Percentiles rank a stretch among this genome's conserved stretches.
Conservation (phyloP, 306 rosid genomes). For the Rosa persica region DNA sequence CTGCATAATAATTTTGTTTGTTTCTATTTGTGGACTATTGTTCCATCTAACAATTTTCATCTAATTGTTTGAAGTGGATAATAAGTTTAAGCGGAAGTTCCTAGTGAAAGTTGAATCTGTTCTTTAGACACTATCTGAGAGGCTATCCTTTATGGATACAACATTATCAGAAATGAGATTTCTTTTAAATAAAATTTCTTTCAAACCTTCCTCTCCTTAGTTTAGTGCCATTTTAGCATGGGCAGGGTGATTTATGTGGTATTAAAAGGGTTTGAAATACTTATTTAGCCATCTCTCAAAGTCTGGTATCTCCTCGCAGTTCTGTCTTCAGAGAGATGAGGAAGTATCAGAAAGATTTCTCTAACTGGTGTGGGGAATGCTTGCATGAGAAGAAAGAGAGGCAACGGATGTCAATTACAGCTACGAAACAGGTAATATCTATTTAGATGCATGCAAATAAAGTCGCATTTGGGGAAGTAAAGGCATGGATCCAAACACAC, state of each 20-base stretch:
- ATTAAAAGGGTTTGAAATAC: background rate
- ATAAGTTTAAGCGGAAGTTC: background rate
- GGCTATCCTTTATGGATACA: background rate
- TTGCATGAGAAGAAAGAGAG: conserved; percentile 68
- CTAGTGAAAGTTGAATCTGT: background rate
- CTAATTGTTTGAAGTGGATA: background rate
- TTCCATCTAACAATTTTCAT: background rate
- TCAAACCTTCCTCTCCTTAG: background rate
- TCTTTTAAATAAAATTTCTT: background rate
- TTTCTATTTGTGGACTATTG: background rate
- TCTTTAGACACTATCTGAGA: background rate
- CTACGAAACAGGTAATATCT: conserved; percentile 58
- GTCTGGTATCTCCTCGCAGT: conserved; percentile 38
- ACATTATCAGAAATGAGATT: background rate
- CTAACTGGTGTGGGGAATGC: conserved; percentile 90
- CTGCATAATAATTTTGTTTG: background rate
- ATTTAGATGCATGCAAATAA: background rate
- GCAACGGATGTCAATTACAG: conserved; percentile 46
- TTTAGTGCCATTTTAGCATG: background rate
- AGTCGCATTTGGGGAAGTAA: background rate
- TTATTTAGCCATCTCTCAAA: background rate
- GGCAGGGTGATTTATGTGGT: background rate
- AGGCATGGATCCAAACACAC: conserved; percentile 7
- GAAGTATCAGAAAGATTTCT: conserved; percentile 62
- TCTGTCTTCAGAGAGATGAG: conserved; percentile 75